Evolutionary conservation across 2,329 filamentous ascomycete genomes (phyloP), one percentile per base, ranked within the genome.

Genomic region (Sclerotinia minor): DNA sequence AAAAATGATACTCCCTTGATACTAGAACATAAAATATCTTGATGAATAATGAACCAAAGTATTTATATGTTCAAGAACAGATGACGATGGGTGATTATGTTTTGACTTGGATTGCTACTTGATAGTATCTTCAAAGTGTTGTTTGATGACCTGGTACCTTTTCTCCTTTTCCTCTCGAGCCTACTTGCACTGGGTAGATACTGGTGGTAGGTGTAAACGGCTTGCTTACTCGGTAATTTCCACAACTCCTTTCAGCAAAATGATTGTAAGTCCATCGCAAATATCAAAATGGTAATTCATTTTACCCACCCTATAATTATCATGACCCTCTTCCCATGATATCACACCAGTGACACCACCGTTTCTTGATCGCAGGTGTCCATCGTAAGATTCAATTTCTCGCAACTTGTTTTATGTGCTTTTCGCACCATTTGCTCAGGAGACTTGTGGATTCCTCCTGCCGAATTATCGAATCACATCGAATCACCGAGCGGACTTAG

Each of bases 1-100:
- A 55, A 52, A 52, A 67, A 67, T 63, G 54, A 67, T 38, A 44
- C 15, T 35, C 29, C 9, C 45, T 54, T 41, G 50, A 45, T 45
- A 63, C 45, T 50, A 53, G 35, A 44, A 41, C 13, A 64, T 41
- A 29, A 49, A 19, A n/a, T 17, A 44, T 66, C 24, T 49, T 49
- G 41, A 49, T 58, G 44, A 49, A 26, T 49, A 29, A 59, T 38
- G 53, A 66, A 26, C n/a, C 44, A 49, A 35, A 3, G 44, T 35
- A 61, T 49, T 38, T 35, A n/a, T 66, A 47, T 21, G 1, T n/a
- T 44, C 9, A 54, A 44, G 19, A 17, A 41, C 2, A 17, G 19
- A 35, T 54, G 35, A 50, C 24, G 7, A 24, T 24, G 9, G 5
- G 15, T 24, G 53, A 55, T 38, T 15, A 15, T 24, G 29, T 24